Base-by-base conservation (phyloP, 768 basidiomycete species). In the Kondoa malvinella region DNA sequence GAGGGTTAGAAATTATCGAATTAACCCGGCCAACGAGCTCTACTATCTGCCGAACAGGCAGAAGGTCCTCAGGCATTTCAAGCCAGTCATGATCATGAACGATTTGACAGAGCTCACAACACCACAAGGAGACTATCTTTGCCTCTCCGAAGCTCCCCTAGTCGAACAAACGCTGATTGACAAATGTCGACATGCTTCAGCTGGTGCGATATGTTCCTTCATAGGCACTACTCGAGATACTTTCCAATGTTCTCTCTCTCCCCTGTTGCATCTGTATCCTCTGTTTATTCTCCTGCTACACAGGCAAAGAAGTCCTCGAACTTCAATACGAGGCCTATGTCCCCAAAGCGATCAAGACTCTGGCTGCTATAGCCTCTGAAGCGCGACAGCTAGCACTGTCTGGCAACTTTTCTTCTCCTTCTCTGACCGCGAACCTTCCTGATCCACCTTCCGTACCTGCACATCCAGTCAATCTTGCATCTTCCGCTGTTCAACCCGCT, bases 151-250 rank as follows among this genome's bases (percentile, higher is more conserved):
- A 72, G 76, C 79, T 1, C 71, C 77, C 14, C 82, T 92, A 40
- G 80, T 87, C 70, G 78, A 81, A 12, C 76, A 82, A 15, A 74
- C 76, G 0, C 84, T 87, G 70, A 80, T 85, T 21, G 74, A 78
- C 17, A 84, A 82, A 3, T 87, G 89, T 32, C 80, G 80, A 61
- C 80, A 85, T 74, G 81, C 85, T 66, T 75, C 77, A 58, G 86
- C 86, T 31, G 89, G 88, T 14, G 89, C 87, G 56, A 83, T 81
- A 16, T 84, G 84, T 16, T 78, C 85, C 4, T 91, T 92, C 78
- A 82, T 90, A 67, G 89, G 89, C 15, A 89, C 88, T 3, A 92
- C 89, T 8, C 84, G 89, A 68, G 86, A 89, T 76, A 85, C 85
- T 0, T 90, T 91, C 79, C 80, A 85, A 83, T 88, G 89, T 86